phyloP scores from a whole-genome alignment of 805 yeast genomes.

The Lipomyces mesembrius region DNA sequence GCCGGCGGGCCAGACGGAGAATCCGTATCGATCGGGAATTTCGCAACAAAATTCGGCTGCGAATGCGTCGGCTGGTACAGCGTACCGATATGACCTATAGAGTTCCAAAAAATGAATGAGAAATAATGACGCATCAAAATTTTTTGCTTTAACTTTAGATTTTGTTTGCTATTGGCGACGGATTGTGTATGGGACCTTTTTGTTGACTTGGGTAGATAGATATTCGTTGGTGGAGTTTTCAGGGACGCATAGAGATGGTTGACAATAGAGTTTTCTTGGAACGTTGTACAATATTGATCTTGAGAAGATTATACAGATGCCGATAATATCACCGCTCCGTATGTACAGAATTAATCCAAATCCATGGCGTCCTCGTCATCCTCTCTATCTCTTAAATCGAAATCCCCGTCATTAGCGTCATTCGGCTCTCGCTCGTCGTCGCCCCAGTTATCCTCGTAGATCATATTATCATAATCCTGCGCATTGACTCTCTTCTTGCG shows the following conservation, averaged over 20 bases:
- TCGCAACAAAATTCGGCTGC: neutral
- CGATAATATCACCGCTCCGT: neutral
- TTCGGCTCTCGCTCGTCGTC: slow-evolving; percentile 26
- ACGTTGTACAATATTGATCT: neutral
- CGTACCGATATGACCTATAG: slow-evolving; percentile 2
- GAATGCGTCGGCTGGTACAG: slow-evolving; percentile 11
- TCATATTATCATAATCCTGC: slow-evolving; percentile 6
- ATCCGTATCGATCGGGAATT: neutral
- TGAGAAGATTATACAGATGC: neutral
- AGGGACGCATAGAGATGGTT: neutral
- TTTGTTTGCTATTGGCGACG: too few relatives aligned
- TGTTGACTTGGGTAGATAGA: neutral
- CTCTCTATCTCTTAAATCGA: neutral
- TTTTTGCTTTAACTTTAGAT: too few relatives aligned
- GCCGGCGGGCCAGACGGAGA: slow-evolving; percentile 11
- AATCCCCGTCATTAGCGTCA: slow-evolving; percentile 12
- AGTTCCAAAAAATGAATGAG: neutral
- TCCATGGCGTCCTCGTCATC: slow-evolving; percentile 19
- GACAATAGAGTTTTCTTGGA: neutral
- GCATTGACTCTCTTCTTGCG: neutral
- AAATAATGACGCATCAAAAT: neutral
- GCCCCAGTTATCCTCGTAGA: slow-evolving; percentile 23
- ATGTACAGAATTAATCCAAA: slow-evolving; percentile 18
- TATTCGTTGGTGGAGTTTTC: neutral
- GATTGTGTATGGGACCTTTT: neutral